Evolutionary conservation across 768 basidiomycete species (phyloP), one percentile per base, ranked within the genome.

Genomic region (Boletus vinaceobasis): DNA sequence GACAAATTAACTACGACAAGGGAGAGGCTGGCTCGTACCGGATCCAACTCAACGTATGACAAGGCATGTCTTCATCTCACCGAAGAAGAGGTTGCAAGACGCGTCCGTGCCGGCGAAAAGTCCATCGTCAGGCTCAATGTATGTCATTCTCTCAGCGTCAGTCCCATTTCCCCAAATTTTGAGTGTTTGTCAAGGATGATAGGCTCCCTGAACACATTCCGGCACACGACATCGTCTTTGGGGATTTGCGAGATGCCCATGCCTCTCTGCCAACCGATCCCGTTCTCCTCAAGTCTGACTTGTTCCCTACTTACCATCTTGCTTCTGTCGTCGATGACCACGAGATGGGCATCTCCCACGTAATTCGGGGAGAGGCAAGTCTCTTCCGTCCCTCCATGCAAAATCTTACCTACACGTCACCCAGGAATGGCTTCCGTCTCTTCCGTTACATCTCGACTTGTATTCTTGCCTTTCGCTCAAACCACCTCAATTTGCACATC

Each of bases 251-350:
- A 57, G 91, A 91, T 67, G 85, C 88, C 0, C 87, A 88, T 62
- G 81, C 81, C 11, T 92, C 88, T 1, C 71, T 90, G 5, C 84
- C 87, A 2, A 95, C 93, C 3, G 97, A 99, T 66, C 93, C 94
- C 23, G 83, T 98, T 43, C 75, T 98, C 4, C 76, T 98, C 56
- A 98, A 99, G 70, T 87, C 90, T 1, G 97, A 99, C 68, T 75
- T 83, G 1, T 96, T 89, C 68, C 97, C 97, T 6, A 98, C 96
- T 0, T 99, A 99, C 67, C 97, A 98, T 60, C 80, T 99, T 5
- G 96, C 97, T 0, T 94, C 87, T 21, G 92, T 98, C 0, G 92
- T 96, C 0, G 97, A 99, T 61, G 97, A 99, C 71, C 85, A 93
- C 62, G 84, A 87, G 62, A 99, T 99, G 97, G 87, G 86, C 1